Evolutionary conservation across 768 basidiomycete genomes (phyloP).

Genomic region (Collybiopsis confluens): DNA sequence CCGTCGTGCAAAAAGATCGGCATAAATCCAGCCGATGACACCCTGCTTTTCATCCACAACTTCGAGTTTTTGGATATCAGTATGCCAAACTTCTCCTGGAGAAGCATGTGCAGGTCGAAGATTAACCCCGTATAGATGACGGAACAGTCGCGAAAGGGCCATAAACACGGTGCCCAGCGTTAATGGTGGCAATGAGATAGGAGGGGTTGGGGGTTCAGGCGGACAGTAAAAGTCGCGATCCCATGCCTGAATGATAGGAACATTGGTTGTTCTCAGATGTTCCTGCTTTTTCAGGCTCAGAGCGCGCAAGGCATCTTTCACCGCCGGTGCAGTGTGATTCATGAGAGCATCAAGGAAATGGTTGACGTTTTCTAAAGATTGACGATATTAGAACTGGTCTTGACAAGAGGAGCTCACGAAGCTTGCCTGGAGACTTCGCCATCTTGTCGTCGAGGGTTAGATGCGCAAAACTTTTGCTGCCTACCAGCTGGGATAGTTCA

Average conservation of each 20-base stretch:
- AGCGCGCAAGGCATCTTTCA: conserved; percentile 65
- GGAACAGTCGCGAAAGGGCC: conserved; percentile 88
- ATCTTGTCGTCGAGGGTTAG: conserved; percentile 93
- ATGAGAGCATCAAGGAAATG: conserved; percentile 82
- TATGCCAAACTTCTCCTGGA: conserved; percentile 86
- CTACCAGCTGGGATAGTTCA: conserved; percentile 80
- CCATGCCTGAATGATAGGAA: conserved; percentile 86
- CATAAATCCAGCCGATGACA: conserved; percentile 90
- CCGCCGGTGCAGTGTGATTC: conserved; percentile 75
- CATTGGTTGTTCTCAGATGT: conserved; percentile 53
- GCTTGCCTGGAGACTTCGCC: conserved; percentile 87
- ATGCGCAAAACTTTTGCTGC: conserved; percentile 80
- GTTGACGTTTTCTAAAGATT: conserved; percentile 67
- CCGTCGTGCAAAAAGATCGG: conserved; percentile 80
- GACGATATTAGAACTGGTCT: conserved; percentile 2
- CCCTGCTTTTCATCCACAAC: conserved; percentile 89
- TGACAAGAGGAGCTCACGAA: neutral
- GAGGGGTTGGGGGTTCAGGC: conserved; percentile 70
- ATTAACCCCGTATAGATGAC: conserved; percentile 81
- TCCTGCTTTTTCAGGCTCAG: conserved; percentile 70
- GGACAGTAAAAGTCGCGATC: conserved; percentile 93
- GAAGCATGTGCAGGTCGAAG: conserved; percentile 64
- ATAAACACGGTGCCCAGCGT: conserved; percentile 90
- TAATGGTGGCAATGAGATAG: conserved; percentile 66
- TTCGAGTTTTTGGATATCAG: conserved; percentile 85